Base-by-base conservation (phyloP, 345 rosid genomes). In the Salix dunnii region DNA sequence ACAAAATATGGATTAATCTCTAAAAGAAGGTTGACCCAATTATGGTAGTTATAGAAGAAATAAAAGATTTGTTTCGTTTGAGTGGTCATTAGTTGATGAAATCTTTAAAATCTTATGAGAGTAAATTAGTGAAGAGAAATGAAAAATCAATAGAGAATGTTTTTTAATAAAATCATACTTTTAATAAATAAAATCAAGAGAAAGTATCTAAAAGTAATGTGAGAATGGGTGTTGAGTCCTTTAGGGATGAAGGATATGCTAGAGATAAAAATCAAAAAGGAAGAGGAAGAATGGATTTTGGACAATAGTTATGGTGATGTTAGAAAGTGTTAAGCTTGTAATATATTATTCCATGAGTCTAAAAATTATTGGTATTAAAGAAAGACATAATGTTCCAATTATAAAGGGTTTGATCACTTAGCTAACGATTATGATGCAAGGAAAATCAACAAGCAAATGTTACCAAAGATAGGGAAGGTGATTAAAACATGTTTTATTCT, bases 181-280 rank as follows among this genome's bases (percentile, higher is more conserved):
- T 48, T 5, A 1, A 2, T 48, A 48, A 46, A 48, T 7, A 48
- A 13, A 13, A 1, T 6, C 2, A 48, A 13, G 18, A 17, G 7
- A 48, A 48, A 0, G 0, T 0, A 48, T 48, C 53, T 48, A 12
- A 1, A 4, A 48, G 21, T 17, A 17, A 17, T 48, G 21, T 1
- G 53, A 48, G 4, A 17, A 48, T 48, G 17, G 5, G 2, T 1
- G 53, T 17, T 48, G 2, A 4, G 4, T 16, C 21, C 0, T 48
- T 17, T 48, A 48, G 20, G 3, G 53, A 1, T 48, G 21, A 4
- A 48, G 2, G 21, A 48, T 17, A 17, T 16, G 20, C 0, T 5
- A 5, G 2, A 18, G n/a, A 2, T 18, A 17, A 0, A 17, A 49
- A 17, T 49, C 0, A 5, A 0, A 49, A 0, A 0, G 7, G 2